A percentile compares a stretch with the other conserved stretches of the same genome.
Evolutionary conservation across 2,329 filamentous ascomycete species (phyloP).

Genomic region (Trichoderma harzianum): DNA sequence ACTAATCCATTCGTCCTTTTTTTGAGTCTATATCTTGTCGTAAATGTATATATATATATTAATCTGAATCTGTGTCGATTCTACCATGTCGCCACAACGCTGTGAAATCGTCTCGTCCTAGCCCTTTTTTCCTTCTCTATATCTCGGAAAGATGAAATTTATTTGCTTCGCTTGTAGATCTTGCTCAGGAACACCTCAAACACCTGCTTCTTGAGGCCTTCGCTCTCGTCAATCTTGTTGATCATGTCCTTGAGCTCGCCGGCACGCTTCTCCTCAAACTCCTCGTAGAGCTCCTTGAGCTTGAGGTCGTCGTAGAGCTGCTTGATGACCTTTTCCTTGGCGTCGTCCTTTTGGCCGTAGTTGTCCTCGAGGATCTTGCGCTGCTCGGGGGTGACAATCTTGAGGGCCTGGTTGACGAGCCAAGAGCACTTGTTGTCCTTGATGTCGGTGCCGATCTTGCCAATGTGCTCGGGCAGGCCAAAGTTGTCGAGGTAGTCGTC

Average conservation of each 20-base stretch:
- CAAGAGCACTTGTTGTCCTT: slow-evolving; percentile 99
- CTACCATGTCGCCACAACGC: not conserved
- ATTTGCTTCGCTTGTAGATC: slow-evolving; percentile 98
- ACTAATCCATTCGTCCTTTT: not conserved
- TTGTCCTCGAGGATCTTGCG: slow-evolving; percentile 83
- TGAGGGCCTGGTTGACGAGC: slow-evolving; percentile 92
- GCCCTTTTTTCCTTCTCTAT: not conserved
- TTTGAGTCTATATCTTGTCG: not conserved
- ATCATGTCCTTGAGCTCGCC: slow-evolving; percentile 75
- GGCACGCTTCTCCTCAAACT: slow-evolving; percentile 86
- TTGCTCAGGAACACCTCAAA: slow-evolving; percentile 90
- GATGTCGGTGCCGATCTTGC: slow-evolving; percentile 98
- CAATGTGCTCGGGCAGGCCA: slow-evolving; percentile 85
- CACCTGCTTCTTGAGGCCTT: slow-evolving; percentile 84
- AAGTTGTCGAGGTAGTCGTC: slow-evolving; percentile 99
- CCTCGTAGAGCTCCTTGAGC: slow-evolving; percentile 77
- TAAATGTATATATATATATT: slow-evolving; percentile 4
- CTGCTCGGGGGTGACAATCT: slow-evolving; percentile 78
- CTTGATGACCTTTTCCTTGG: slow-evolving; percentile 83
- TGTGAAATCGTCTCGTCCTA: not conserved
- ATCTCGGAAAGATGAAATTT: slow-evolving; percentile 30
- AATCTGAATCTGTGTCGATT: not conserved
- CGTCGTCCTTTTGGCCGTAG: slow-evolving; percentile 88
- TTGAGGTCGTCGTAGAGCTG: slow-evolving; percentile 81
- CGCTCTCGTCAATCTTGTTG: slow-evolving; percentile 73